Conservation (phyloP, 2,329 filamentous ascomycete species). For the Calonectria pseudoreteaudii region DNA sequence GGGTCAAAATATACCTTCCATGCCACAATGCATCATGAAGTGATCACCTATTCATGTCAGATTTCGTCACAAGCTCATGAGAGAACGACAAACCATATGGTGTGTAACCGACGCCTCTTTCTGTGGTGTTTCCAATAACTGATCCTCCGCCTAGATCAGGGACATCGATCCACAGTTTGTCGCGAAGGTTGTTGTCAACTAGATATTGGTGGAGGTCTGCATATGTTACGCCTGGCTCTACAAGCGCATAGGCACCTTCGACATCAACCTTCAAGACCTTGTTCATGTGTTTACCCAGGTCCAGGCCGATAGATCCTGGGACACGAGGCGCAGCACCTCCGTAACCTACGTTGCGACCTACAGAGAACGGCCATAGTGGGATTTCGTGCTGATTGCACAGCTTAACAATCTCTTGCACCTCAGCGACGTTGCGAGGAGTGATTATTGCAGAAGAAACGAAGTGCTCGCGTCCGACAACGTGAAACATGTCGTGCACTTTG, state of each 20-base stretch:
- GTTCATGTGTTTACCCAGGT: slow-evolving; percentile 24
- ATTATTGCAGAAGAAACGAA: slow-evolving; percentile 34
- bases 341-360: slow-evolving; percentile 28
- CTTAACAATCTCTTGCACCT: slow-evolving; percentile 29
- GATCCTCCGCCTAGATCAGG: slow-evolving; percentile 24
- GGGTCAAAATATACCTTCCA: slow-evolving; percentile 1
- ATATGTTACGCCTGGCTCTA: slow-evolving; percentile 23
- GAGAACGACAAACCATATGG: slow-evolving; percentile 9
- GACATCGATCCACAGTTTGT: slow-evolving; percentile 25
- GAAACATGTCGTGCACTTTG: slow-evolving; percentile 36
- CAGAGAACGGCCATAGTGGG: slow-evolving; percentile 34
- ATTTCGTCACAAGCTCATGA: not conserved
- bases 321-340: slow-evolving; percentile 21
- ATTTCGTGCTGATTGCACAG: slow-evolving; percentile 31
- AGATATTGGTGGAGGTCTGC: slow-evolving; percentile 16
- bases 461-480: slow-evolving; percentile 26
- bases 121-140: slow-evolving; percentile 18
- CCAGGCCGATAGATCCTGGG: slow-evolving; percentile 10
- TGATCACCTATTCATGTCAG: not conserved
- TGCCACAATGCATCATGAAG: slow-evolving; percentile 18
- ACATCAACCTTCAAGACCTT: slow-evolving; percentile 26
- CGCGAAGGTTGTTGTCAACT: slow-evolving; percentile 13
- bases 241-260: slow-evolving; percentile 21
- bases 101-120: slow-evolving; percentile 27
- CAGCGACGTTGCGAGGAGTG: slow-evolving; percentile 24